Base-by-base conservation (phyloP, 306 rosid genomes). In the Adenanthera pavonina region DNA sequence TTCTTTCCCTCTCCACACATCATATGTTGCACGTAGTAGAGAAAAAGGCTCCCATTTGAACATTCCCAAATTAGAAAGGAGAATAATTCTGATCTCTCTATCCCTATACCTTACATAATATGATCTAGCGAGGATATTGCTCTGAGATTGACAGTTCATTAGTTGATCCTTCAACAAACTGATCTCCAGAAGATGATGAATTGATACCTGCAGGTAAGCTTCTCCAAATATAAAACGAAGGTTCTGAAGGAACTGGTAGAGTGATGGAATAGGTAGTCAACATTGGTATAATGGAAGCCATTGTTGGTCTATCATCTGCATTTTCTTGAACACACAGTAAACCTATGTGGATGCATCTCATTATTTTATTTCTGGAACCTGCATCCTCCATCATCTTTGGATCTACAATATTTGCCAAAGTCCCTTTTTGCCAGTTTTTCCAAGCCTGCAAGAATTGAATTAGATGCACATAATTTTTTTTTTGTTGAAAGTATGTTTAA, bases 291-390 rank as follows among this genome's bases (percentile, higher is more conserved):
- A 87, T 47, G 2, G 80, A n/a, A 20, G 66, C 0, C 90, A 87
- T 87, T 11, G 86, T 85, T 76, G 85, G 88, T 61, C 88, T 85
- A 8, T 60, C 76, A 25, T 0, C 56, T 61, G 19, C 17, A 86
- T 64, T 64, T 35, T 64, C 70, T 64, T 64, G 46, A 64, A 36
- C 47, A 64, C 70, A 64, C 11, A 64, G 49, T 17, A 88, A 66
- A 0, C 87, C 91, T 15, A 88, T 67, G 60, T 81, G 89, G 69
- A 88, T 81, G 77, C 87, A 85, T 78, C 83, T 83, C 15, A 43
- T 69, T 12, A 70, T 54, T 70, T 87, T 82, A 17, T 6, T 7
- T 6, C 25, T 56, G 8, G 59, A 65, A 14, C 56, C 74, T 6
- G 25, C 61, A 44, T 8, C 59, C 36, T 30, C 20, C n/a, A 35